phyloP scores from a whole-genome alignment of 2,329 filamentous ascomycete species.

The Xylaria polymorpha region DNA sequence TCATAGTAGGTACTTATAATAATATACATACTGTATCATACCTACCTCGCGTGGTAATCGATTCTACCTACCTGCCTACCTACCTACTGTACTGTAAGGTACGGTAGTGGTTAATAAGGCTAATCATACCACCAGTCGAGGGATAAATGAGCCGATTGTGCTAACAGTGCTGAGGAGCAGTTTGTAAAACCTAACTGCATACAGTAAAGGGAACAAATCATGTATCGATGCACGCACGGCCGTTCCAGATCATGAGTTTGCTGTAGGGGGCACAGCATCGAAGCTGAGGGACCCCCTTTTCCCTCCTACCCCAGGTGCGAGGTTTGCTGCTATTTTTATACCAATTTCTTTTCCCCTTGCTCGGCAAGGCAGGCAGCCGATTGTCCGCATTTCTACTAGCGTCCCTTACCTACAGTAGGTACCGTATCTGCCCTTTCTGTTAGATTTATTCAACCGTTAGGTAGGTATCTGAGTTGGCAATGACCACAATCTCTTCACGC shows the following conservation, averaged over 20 bases:
- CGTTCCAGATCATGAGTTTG: not conserved
- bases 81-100: no score
- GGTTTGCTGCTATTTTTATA: slow-evolving; percentile 30
- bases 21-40: not conserved
- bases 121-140: not conserved
- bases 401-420: not conserved
- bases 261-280: not conserved
- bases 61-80: not conserved
- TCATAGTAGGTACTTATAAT: no score
- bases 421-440: not conserved
- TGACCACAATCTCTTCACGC: not conserved
- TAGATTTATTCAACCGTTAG: not conserved
- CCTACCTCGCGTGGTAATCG: not conserved
- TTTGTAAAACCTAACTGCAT: not conserved
- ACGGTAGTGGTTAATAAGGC: not conserved
- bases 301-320: slow-evolving; percentile 3
- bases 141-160: not conserved
- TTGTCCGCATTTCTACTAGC: not conserved
- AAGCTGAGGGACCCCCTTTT: slow-evolving; percentile 22
- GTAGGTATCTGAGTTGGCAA: no score
- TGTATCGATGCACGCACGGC: not conserved
- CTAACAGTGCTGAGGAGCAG: not conserved
- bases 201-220: not conserved
- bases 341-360: slow-evolving; percentile 3
- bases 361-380: slow-evolving; percentile 1